Evolutionary conservation across 768 basidiomycete genomes (phyloP).

Genomic region (Gymnopilus junonius): DNA sequence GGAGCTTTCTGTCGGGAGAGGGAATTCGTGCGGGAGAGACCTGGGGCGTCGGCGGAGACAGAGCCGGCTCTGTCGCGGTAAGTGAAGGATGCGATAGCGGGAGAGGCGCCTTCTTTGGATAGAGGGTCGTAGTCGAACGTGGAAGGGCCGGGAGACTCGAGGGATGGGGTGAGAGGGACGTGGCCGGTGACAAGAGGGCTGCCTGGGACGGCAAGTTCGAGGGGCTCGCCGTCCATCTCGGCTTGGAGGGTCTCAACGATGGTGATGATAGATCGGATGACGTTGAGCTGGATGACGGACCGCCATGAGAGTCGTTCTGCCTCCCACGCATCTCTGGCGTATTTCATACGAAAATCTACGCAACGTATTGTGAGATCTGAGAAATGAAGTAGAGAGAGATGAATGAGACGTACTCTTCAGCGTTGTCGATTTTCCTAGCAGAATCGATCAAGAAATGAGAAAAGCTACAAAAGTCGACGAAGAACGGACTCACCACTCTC

Average conservation of each 20-base stretch:
- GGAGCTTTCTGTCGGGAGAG: not conserved
- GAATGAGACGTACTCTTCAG: conserved; percentile 50
- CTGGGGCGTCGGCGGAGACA: not conserved
- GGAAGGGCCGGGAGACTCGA: not conserved
- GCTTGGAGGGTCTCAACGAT: conserved; percentile 64
- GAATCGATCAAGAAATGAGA: not conserved
- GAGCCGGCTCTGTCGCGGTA: not conserved
- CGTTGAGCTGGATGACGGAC: conserved; percentile 78
- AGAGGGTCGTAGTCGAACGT: conserved; percentile 9
- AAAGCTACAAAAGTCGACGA: not conserved
- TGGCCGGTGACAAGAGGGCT: not conserved
- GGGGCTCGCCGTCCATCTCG: conserved; percentile 43
- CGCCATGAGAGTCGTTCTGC: conserved; percentile 75
- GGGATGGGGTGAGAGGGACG: not conserved
- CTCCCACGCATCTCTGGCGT: conserved; percentile 62
- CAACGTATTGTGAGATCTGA: not conserved
- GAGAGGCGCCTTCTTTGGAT: not conserved
- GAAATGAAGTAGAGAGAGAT: not conserved
- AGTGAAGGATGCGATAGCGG: not conserved
- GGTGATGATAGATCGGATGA: conserved; percentile 65
- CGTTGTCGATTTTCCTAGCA: conserved; percentile 60
- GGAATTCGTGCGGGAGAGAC: not conserved
- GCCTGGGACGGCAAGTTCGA: conserved; percentile 1
- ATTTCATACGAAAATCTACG: conserved; percentile 72
- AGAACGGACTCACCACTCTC: conserved; percentile 52